Evolutionary conservation across 2,329 filamentous ascomycete species (phyloP).

Genomic region (Xylaria digitata): DNA sequence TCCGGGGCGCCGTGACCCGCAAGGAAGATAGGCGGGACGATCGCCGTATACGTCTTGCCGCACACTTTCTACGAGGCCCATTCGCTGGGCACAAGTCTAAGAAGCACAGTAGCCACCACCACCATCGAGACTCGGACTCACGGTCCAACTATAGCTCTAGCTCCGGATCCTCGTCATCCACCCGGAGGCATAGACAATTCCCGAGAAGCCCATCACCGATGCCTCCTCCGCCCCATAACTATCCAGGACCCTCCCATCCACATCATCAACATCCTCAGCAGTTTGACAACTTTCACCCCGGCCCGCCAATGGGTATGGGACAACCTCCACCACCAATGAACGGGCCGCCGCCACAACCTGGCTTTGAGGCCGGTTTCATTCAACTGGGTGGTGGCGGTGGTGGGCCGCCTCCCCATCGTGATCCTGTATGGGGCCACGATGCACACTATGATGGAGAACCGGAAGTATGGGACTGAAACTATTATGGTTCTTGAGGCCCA

Average conservation of each 20-base stretch:
- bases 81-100: slow-evolving; percentile 45
- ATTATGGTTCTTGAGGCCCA: not conserved
- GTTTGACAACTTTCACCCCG: slow-evolving; percentile 29
- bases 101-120: slow-evolving; percentile 35
- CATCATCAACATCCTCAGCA: slow-evolving; percentile 31
- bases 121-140: slow-evolving; percentile 33
- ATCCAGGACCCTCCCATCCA: slow-evolving; percentile 22
- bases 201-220: slow-evolving; percentile 27
- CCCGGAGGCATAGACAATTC: slow-evolving; percentile 26
- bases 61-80: slow-evolving; percentile 49
- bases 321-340: slow-evolving; percentile 36
- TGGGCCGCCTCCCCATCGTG: slow-evolving; percentile 32
- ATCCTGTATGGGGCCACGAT: slow-evolving; percentile 36
- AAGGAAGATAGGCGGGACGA: slow-evolving; percentile 43
- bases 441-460: slow-evolving; percentile 21
- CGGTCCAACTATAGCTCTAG: slow-evolving; percentile 35
- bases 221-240: slow-evolving; percentile 24
- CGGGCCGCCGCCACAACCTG: slow-evolving; percentile 32
- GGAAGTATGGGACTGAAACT: slow-evolving; percentile 30
- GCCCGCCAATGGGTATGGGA: slow-evolving; percentile 30
- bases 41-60: slow-evolving; percentile 42
- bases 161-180: slow-evolving; percentile 30
- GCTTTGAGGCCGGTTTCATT: slow-evolving; percentile 47
- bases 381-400: slow-evolving; percentile 42
- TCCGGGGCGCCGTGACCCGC: slow-evolving; percentile 48